Evolutionary conservation across 257 asterid genomes (phyloP), one percentile per base, ranked within the genome.

Genomic region (Haberlea rhodopensis): DNA sequence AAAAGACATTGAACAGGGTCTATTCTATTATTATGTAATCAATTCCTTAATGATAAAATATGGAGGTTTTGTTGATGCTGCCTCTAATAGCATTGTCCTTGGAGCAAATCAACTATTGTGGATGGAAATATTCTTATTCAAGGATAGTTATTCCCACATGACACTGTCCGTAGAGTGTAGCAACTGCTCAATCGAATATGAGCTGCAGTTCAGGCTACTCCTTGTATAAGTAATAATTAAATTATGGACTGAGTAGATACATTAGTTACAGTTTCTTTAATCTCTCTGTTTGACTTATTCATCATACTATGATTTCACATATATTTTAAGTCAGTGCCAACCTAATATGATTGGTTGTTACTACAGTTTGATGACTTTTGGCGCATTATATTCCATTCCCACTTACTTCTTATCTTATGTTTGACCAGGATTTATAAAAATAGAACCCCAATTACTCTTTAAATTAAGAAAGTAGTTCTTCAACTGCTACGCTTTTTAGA

Each of bases 311-410:
- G 57, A 56, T 28, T 57, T 66, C 48, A 4, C 5, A 48, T n/a
- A n/a, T n/a, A n/a, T n/a, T 15, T 56, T 21, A 16, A 57, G 71
- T 67, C 77, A 62, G 71, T 67, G 66, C 37, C 26, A 20, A 65
- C 23, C 32, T 40, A 40, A 8, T 26, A 2, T 5, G 16, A 70
- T 70, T 60, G 67, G 60, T 54, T 18, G 56, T 52, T 10, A 60
- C 55, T 61, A 51, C 37, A 28, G 40, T 67, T 54, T 18, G 20
- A 66, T 62, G 37, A 34, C 27, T 53, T 65, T 54, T 45, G 63
- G 40, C 46, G 5, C 60, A 40, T 37, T 34, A 26, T 40, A 16
- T 62, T 27, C 74, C 22, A 21, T 68, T 57, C 60, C 62, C 72
- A 69, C 62, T 63, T 4, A 28, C 49, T 43, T 63, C 19, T 51